Conservation (phyloP, 1,139 yeast species). For the Maudiozyma humilis region DNA sequence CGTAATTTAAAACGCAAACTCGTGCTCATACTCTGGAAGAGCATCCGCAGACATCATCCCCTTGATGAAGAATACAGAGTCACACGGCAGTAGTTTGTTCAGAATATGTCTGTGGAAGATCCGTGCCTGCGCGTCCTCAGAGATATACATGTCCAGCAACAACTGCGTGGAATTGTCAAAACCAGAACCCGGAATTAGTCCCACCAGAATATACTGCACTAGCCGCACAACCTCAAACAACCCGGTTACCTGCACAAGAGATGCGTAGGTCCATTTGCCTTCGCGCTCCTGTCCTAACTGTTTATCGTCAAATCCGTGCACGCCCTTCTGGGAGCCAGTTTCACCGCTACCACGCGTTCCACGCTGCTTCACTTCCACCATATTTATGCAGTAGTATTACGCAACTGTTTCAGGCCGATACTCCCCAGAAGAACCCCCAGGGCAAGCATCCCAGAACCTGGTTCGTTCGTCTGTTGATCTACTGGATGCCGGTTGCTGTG, state of each 20-base stretch:
- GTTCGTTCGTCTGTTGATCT: too few relatives aligned
- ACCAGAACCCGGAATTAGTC: conserved; percentile 35
- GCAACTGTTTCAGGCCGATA: too few relatives aligned
- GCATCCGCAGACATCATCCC: conserved; percentile 40
- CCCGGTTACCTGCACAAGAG: background rate
- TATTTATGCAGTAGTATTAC: too few relatives aligned
- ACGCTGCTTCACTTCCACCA: too few relatives aligned
- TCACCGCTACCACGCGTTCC: too few relatives aligned
- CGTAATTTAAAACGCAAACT: conserved; percentile 76
- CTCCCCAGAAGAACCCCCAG: too few relatives aligned
- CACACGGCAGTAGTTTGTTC: conserved; percentile 69
- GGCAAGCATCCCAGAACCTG: too few relatives aligned
- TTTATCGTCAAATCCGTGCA: background rate
- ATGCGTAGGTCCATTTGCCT: background rate
- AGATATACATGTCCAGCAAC: conserved; percentile 17
- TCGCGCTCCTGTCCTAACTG: too few relatives aligned
- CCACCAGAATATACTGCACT: conserved; percentile 35
- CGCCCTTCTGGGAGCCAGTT: background rate
- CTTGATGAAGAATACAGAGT: conserved; percentile 66
- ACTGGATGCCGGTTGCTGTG: too few relatives aligned
- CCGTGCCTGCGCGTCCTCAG: background rate
- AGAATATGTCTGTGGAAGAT: conserved; percentile 28
- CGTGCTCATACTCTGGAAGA: conserved; percentile 61
- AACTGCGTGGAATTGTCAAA: conserved; percentile 44
- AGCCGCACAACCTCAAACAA: conserved; percentile 33